Evolutionary conservation across 139 green algal genomes (phyloP), one percentile per base, ranked within the genome.

Genomic region (Haematococcus lacustris): DNA sequence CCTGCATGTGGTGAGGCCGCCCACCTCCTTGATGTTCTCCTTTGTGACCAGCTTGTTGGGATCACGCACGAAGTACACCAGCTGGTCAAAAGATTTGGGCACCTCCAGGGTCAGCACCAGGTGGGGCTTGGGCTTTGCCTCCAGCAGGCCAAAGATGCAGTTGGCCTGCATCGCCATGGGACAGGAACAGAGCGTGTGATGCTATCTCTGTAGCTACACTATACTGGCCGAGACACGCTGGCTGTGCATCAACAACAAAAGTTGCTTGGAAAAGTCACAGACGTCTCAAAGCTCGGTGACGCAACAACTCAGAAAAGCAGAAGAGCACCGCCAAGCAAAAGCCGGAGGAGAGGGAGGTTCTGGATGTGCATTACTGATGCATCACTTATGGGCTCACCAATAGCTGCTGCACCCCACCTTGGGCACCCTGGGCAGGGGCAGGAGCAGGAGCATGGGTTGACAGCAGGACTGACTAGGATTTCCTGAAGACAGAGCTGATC

Each of bases 1-100:
- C 5, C 32, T 64, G 60, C 43, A 53, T 9, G 43, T 53, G 43
- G 43, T 53, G 17, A 64, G 17, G 32, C 25, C 53, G 9, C 60
- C 9, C 38, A 70, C 38, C 68, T 70, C 68, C 21, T 37, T 57
- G 4, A 93, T 83, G 59, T 88, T 91, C 1, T 83, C 82, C 51
- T 76, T 73, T 33, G 80, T 88, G 61, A 91, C 77, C 37, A 88
- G 85, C 40, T 80, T 81, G 68, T 47, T 75, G 51, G 82, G 78
- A 37, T 93, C 88, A 13, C 87, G 79, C 41, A 89, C 75, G 67
- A 91, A 91, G 77, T 83, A 90, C 33, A 87, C 66, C 32, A 86
- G 70, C 76, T 85, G 79, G 51, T 79, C 59, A 66, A 82, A 82
- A 2, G 69, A 43, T 26, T 51, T 66, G 26, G 78, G 83, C 34